Evolutionary conservation across 139 green algal species (phyloP), one percentile per base, ranked within the genome.

Genomic region (Coelastrella sp.): DNA sequence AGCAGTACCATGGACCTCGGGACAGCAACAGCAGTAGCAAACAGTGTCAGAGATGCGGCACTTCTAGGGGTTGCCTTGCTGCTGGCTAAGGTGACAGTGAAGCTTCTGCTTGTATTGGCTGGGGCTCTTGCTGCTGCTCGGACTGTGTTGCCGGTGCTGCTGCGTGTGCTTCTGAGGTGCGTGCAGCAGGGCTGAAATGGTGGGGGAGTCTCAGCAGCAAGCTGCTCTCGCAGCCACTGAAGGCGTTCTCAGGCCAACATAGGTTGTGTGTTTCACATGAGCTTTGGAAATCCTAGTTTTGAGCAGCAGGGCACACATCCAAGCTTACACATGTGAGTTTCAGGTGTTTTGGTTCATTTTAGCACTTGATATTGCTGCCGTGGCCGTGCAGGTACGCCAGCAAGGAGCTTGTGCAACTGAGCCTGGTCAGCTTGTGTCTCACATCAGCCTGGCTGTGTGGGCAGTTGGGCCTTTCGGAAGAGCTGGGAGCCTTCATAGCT

Each of bases 401-500:
- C 82, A 65, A 79, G 5, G 97, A 99, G 91, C 95, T 98, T 35
- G 96, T 96, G 88, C 97, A 98, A 94, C 91, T 99, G 72, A 92
- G 90, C 49, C 85, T 96, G 35, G 90, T 99, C 12, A 93, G 94
- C 24, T 95, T 97, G 85, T 99, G 97, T 93, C 94, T 98, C 24
- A 82, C 93, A 19, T 87, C 92, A 49, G 93, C 95, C 7, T 95
- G 95, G 92, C 81, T 93, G 85, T 95, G 89, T n/a, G 94, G 95
- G 19, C 79, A 91, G 60, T 78, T 96, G 72, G 93, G 96, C 0
- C 92, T 99, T 56, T 97, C 93, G 0, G 92, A 96, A 0, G 98
- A 99, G 93, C 93, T 99, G 72, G 98, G 98, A 7, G 96, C 98
- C 6, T 99, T 99, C 92, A 90, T 99, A 56, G 97, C 96, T 24